Evolutionary conservation across 352 stramenopile genomes (phyloP), one percentile per base, ranked within the genome.

Genomic region (Phytophthora hybrid): DNA sequence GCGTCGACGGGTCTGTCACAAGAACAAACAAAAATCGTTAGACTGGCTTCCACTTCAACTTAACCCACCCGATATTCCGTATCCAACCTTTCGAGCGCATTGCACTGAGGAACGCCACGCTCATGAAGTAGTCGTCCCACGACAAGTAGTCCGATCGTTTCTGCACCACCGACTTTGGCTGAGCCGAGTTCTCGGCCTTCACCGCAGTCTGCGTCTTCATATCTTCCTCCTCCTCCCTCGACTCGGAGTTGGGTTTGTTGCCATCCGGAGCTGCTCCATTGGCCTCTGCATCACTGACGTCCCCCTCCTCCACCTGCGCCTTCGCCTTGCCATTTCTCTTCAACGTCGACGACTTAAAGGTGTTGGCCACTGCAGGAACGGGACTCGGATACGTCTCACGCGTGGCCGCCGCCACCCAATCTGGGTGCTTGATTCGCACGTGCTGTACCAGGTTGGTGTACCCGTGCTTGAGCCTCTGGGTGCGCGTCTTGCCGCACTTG

Each of bases 91-190:
- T 99, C n/a, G 96, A 99, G 54, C 98, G 88, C 94, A 99, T 98
- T 13, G 98, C 97, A 76, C 92, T 99, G n/a, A 99, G 87, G 82
- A 99, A 99, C 31, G 98, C 97, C n/a, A 99, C 90, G 39, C 92
- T 97, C 97, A 99, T 99, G 73, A 99, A 99, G 82, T 99, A 99
- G 74, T 99, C 97, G 71, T 99, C 96, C 98, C 98, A 99, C 19
- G 93, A 96, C 29, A 99, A 79, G 80, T 99, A 99, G 52, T 97
- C 83, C 0, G 62, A 66, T 4, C 93, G 87, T 79, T 98, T 98
- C 49, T 49, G 34, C 29, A 26, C 66, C 52, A 10, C 41, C 54
- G 16, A 29, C 19, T 31, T 49, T 29, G 39, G 29, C 37, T 66
- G 58, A 54, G 47, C n/a, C n/a, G 41, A 18, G 5, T 9, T 31